Conservation (phyloP, 2,329 filamentous ascomycete species). For the Monilinia aucupariae region DNA sequence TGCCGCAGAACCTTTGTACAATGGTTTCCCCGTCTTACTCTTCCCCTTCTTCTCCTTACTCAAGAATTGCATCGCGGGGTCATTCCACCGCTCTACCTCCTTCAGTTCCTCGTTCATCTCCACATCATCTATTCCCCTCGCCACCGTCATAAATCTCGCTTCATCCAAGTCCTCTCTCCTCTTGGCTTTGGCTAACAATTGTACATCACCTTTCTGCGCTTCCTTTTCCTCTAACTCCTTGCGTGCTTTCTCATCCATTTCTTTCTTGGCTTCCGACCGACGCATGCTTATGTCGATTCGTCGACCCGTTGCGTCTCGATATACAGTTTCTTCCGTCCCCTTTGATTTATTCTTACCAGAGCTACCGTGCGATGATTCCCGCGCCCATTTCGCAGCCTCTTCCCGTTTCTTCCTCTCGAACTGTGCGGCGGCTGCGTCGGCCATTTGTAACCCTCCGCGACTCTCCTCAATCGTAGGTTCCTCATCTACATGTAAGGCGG, state of each 20-base stretch:
- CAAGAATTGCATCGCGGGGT: constrained; percentile 82
- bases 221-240: constrained; percentile 62
- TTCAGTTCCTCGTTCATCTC: constrained; percentile 81
- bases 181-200: constrained; percentile 61
- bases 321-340: constrained; percentile 72
- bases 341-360: constrained; percentile 38
- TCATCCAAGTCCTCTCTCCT: constrained; percentile 67
- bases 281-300: constrained; percentile 91
- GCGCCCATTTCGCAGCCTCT: constrained; percentile 50
- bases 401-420: constrained; percentile 60
- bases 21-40: constrained; percentile 29
- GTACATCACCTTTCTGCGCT: constrained; percentile 78
- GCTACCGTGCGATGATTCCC: constrained; percentile 27
- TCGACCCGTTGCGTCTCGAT: constrained; percentile 90
- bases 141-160: constrained; percentile 75
- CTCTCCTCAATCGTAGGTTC: constrained; percentile 79
- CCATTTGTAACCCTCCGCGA: constrained; percentile 79
- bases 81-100: constrained; percentile 78
- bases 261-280: constrained; percentile 76
- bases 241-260: constrained; percentile 63
- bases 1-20: constrained; percentile 73
- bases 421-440: constrained; percentile 68
- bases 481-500: constrained; percentile 46
- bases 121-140: constrained; percentile 75
- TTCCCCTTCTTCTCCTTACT: constrained; percentile 37